A percentile compares a stretch with the other conserved stretches of the same genome.
Evolutionary conservation across 495 filamentous ascomycete species (phyloP).

Genomic region (Penicillium nucicola): DNA sequence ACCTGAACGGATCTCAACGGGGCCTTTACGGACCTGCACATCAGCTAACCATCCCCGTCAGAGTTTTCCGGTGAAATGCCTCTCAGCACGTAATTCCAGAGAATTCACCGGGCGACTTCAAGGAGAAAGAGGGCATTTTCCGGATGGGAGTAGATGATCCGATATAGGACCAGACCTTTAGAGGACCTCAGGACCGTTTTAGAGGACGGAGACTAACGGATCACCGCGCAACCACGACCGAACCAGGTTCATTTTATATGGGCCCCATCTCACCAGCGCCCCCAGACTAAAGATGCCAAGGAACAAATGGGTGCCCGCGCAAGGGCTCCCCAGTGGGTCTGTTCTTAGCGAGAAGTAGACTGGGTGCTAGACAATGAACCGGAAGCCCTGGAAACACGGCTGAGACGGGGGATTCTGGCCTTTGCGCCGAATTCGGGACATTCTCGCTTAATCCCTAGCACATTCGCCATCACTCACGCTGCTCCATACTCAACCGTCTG

Average conservation of each 20-base stretch:
- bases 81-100: slow-evolving; percentile 16
- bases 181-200: slow-evolving; percentile 3
- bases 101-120: slow-evolving; percentile 12
- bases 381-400: slow-evolving; percentile 12
- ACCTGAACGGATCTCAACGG: too few species aligned
- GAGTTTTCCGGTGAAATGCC: slow-evolving; percentile 8
- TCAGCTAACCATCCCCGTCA: background rate
- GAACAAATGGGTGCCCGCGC: slow-evolving; percentile 34
- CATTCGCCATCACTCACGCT: slow-evolving; percentile 26
- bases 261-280: background rate
- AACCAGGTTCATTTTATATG: slow-evolving; percentile 13
- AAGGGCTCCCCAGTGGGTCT: slow-evolving; percentile 15
- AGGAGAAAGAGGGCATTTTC: too few species aligned
- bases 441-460: slow-evolving; percentile 20
- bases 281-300: slow-evolving; percentile 8
- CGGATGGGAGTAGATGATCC: background rate
- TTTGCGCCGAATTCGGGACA: slow-evolving; percentile 18
- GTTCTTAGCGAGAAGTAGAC: slow-evolving; percentile 15
- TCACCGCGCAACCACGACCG: background rate
- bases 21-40: too few species aligned
- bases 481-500: slow-evolving; percentile 22
- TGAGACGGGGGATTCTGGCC: slow-evolving; percentile 5
- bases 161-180: slow-evolving; percentile 13
- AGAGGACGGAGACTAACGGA: slow-evolving; percentile 4
- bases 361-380: slow-evolving; percentile 40